Base-by-base conservation (phyloP, 225 moss, liverwort and hornwort genomes). In the Neckera pumila region DNA sequence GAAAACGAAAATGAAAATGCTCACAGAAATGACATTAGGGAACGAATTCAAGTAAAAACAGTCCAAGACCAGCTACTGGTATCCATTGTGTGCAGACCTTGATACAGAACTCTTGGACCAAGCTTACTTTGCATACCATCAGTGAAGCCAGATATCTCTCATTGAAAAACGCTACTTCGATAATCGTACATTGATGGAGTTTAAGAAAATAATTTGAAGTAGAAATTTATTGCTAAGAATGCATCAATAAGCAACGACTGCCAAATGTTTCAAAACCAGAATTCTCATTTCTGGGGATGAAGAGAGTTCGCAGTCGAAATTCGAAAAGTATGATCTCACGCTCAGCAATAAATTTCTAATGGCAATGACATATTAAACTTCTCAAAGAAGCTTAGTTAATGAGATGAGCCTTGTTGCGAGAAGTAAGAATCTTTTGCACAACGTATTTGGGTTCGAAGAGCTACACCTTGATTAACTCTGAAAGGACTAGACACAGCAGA, bases 391-490 rank as follows among this genome's bases (percentile, higher is more conserved):
- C 47, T 26, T 78, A 66, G 65, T 56, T 63, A n/a, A 67, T 27
- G 71, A 72, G 83, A 72, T n/a, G 45, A 87, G 30, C 45, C 80
- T 49, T 20, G 65, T 40, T 80, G 53, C 36, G 17, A 53, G 63
- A 40, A 70, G 17, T 66, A 80, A 64, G 56, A 79, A 87, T 84
- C 33, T 9, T 49, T 67, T 77, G 74, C 74, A 80, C 40, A 10
- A 45, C 62, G 78, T 64, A 78, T 71, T 54, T 62, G 57, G 81
- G 70, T 82, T 82, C 31, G n/a, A 86, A 85, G 56, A 86, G 78
- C 47, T 26, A 83, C 51, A 86, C 86, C 86, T 91, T 91, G 79
- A 89, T 51, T 83, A 38, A 49, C 84, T 86, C 66, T 86, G 65
- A 51, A 91, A 74, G 89, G 66, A 73, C 74, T 91, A 84, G 89